Evolutionary conservation across 2,329 filamentous ascomycete genomes (phyloP), one percentile per base, ranked within the genome.

Genomic region (Fusarium veterinarium): DNA sequence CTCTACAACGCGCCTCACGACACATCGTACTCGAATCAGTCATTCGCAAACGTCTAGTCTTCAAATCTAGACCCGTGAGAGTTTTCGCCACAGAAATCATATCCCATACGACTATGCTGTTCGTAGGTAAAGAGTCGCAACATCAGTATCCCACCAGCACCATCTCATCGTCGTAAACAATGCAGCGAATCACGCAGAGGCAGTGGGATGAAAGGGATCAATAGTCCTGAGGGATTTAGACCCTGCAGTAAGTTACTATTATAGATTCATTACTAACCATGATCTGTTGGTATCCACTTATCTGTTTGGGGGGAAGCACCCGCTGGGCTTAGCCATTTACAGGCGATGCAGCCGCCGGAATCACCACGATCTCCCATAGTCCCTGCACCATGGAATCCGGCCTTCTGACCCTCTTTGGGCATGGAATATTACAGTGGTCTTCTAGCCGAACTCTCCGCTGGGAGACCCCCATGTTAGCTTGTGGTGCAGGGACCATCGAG

Each of bases 321-420:
- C 35, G 31, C 30, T 5, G 23, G 3, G 2, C 31, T 45, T 67
- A 33, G 42, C 65, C 55, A 14, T 28, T 55, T 52, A 19, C 19
- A 67, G 65, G 55, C 23, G 55, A 67, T 67, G 25, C 11, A 62
- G 46, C 41, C 64, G 64, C 64, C 55, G 35, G 41, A 37, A 25
- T 33, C 56, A 30, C 40, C 25, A 45, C n/a, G 28, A 35, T 25
- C 20, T 41, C 19, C 6, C 20, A 28, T 38, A 14, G 37, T 41
- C 57, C 57, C 35, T 60, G 46, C 37, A 60, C n/a, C 17, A 31
- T 33, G 37, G 46, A 41, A 35, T 42, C n/a, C 37, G 57, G 46
- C 31, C 57, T n/a, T 20, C 20, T 52, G 45, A 11, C 57, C 45
- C 20, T 23, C 20, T 52, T 60, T 23, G 45, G n/a, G 25, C 37